Base-by-base conservation (phyloP, 2,329 filamentous ascomycete species). In the Colletotrichum eremochloae region DNA sequence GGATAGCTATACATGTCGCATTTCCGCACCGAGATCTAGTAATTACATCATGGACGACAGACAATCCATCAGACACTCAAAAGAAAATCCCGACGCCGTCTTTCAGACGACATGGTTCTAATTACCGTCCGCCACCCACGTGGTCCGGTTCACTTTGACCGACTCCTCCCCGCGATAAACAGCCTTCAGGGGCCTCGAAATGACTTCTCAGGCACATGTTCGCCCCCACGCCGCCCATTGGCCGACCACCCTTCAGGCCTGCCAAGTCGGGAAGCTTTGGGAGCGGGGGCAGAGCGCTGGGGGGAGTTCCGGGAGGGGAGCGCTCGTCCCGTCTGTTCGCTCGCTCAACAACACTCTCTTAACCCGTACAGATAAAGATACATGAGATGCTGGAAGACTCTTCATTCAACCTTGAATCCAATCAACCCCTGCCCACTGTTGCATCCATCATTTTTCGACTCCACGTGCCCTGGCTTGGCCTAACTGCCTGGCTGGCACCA, bases 261-360 rank as follows among this genome's bases (percentile, higher is more conserved):
- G 52, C 69, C 69, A 52, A 64, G 69, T 64, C 58, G 46, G 66
- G 69, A 69, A 64, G 66, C 69, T 64, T 46, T 11, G 5, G 11
- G 33, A 55, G 69, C 57, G 53, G 69, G 65, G 60, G 69, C 42
- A 33, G 20, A 33, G 24, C 24, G 24, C 24, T 24, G 46, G 38
- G 48, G 48, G n/a, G n/a, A 36, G 46, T 33, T 31, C 46, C 36
- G 46, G 61, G 14, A 15, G 44, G 2, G 42, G 9, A 3, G 18
- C 18, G 14, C 24, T 53, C 33, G 20, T 53, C n/a, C 48, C 24
- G 36, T 11, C 36, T n/a, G 15, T 31, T 20, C 24, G n/a, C 15
- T n/a, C 7, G 20, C 18, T 29, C 20, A 8, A 40, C 44, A 50
- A 62, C 44, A 36, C 18, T 55, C 11, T 7, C 33, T 50, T n/a